Percentiles rank a stretch among this genome's conserved stretches.
phyloP scores from a whole-genome alignment of 441 rosid species.

The Mallotus repandus region DNA sequence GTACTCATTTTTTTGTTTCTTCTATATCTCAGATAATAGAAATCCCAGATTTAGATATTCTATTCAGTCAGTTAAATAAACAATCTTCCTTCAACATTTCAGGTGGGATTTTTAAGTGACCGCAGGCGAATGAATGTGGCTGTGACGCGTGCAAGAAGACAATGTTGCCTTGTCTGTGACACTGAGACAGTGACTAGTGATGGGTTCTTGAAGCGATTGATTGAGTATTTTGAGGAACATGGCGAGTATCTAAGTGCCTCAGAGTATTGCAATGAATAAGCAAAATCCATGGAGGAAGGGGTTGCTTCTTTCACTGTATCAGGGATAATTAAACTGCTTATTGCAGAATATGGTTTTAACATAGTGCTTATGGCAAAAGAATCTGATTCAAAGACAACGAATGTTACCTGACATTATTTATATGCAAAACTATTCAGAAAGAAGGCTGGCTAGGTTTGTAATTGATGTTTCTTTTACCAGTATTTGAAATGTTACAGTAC shows the following conservation, averaged over 20 bases:
- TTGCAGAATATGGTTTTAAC: too few species aligned
- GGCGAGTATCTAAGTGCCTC: conserved; percentile 95
- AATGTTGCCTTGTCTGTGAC: conserved; percentile 87
- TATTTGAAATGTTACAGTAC: neutral
- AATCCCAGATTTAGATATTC: neutral
- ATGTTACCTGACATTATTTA: neutral
- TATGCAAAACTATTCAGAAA: neutral
- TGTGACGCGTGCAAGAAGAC: conserved; percentile 89
- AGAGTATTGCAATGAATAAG: conserved; percentile 55
- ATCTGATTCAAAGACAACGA: neutral
- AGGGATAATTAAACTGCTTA: too few species aligned
- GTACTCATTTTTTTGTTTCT: neutral
- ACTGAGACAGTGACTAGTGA: conserved; percentile 78
- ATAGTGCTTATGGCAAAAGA: neutral
- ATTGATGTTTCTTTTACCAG: conserved; percentile 2
- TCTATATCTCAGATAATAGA: conserved; percentile 4
- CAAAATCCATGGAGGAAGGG: neutral
- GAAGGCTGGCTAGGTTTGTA: neutral
- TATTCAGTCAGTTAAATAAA: neutral
- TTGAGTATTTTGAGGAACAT: conserved; percentile 88
- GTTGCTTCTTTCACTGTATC: too few species aligned
- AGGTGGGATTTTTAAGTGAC: conserved; percentile 86
- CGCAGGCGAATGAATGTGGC: conserved; percentile 95
- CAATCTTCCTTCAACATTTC: conserved; percentile 19
- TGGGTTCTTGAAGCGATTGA: conserved; percentile 70